Evolutionary conservation across 208 protist genomes (phyloP), one percentile per base, ranked within the genome.

Genomic region (Trypanosoma platydactyli): DNA sequence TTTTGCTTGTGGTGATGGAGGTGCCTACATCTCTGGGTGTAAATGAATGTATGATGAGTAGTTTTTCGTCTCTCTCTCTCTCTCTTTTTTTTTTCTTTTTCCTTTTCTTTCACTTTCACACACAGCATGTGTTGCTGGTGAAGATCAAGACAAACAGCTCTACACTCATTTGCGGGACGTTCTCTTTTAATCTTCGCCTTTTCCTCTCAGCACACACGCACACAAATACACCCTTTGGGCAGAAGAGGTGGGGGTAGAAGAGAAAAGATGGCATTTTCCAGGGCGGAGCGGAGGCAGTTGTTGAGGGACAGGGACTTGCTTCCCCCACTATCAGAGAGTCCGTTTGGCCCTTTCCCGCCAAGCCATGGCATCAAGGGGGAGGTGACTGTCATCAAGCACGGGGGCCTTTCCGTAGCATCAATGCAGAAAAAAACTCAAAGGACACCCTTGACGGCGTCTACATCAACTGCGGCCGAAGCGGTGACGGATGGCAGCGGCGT

Each of bases 291-390:
- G 13, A 77, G 83, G 46, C 80, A 78, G 71, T 68, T 91, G 18
- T 70, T 83, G 64, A 83, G 81, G 27, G 82, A 95, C 57, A 78
- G 81, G 44, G 76, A 81, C 20, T 63, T 92, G 1, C 58, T 92
- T 24, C 89, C 89, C 5, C 89, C 86, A 18, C 40, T 91, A 30
- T 86, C 84, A 54, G 89, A 95, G 48, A 89, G 89, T 60, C 89
- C 89, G 2, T 95, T 95, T 73, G 89, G 89, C 0, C 74, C 89
- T 0, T 95, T 95, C 56, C 89, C 89, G 13, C 68, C 65, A 3
- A 59, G 71, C 52, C 73, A 82, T 48, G 71, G 73, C 1, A 64
- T 68, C 4, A 86, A 80, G 22, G 55, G 56, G 16, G 60, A 68
- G 20, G 71, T 75, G 15, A 85, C 71, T 0, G 71, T 83, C 20